Evolutionary conservation across 495 filamentous ascomycete genomes (phyloP), one percentile per base, ranked within the genome.

Genomic region (Aspergillus hancockii): DNA sequence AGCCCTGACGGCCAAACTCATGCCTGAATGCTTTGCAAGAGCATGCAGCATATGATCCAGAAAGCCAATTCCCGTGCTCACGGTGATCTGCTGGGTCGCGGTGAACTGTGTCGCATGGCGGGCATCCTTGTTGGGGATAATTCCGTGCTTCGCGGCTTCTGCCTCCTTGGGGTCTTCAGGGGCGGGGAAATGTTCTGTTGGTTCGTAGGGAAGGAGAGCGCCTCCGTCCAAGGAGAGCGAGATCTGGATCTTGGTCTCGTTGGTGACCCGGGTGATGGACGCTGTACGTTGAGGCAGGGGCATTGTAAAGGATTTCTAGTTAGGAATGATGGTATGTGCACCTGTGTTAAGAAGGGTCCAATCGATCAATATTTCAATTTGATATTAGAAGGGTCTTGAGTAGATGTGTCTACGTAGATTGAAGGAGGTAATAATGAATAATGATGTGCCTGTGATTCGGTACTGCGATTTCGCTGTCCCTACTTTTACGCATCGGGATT

Each of bases 21-120:
- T 97, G 18, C 93, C 93, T 0, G 90, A 86, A 74, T 98, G 94
- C 71, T 98, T 98, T 2, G 94, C 89, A 40, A 97, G 84, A 28
- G 94, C 94, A 71, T 98, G 94, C 51, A 98, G 80, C 94, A 98
- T 98, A 79, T 98, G 94, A 78, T 98, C 94, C 32, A 98, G 79
- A 75, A 98, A 98, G n/a, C 94, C 94, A 68, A 98, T 96, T 50
- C 94, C 94, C 1, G 93, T 94, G 81, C 89, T 89, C 57, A 98
- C 81, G 70, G 82, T 86, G 67, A 98, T 96, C 49, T 83, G 83
- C 78, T 97, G 95, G 52, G 85, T 87, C 36, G 85, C 83, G 40
- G 87, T 90, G 64, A 85, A 79, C 66, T 98, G 95, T 1, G 87
- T 83, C 5, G 94, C 93, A 72, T 98, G 94, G 32, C 78, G 75